These are phyloP conservation scores for Cadophora gregata DNA, from an alignment of 2,329 filamentous ascomycete genomes.

Conservation along the genomic window DNA sequence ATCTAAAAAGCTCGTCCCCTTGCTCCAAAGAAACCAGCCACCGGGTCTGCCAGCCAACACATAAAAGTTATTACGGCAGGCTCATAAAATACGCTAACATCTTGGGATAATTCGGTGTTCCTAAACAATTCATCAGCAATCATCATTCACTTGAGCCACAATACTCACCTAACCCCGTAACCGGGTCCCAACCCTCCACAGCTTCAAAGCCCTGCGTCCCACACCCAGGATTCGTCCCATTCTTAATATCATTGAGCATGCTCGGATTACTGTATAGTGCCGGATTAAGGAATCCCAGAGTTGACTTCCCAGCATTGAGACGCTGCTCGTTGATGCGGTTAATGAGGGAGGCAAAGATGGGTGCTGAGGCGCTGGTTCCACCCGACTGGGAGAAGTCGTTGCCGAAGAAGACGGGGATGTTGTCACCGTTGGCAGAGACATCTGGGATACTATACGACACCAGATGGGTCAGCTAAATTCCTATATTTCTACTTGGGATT, in stretches of 20 bases:
- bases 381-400: conserved; percentile 47
- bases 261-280: conserved; percentile 46
- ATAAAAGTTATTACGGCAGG: conserved; percentile 17
- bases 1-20: neutral
- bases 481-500: no score
- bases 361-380: conserved; percentile 60
- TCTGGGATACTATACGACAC: conserved; percentile 51
- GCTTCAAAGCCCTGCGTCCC: conserved; percentile 41
- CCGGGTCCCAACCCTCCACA: conserved; percentile 47
- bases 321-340: conserved; percentile 67
- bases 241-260: conserved; percentile 45
- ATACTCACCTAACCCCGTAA: conserved; percentile 46
- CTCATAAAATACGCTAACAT: conserved; percentile 32
- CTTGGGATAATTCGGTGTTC: conserved; percentile 40
- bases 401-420: conserved; percentile 52
- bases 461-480: neutral
- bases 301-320: conserved; percentile 54
- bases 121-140: conserved; percentile 29
- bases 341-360: conserved; percentile 62
- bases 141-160: neutral
- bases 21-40: neutral
- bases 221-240: conserved; percentile 50
- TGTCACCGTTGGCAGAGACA: conserved; percentile 60
- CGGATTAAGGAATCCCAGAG: conserved; percentile 51
- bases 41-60: no score